Conservation (phyloP, 2,329 filamentous ascomycete genomes). For the Aspergillus calidoustus region DNA sequence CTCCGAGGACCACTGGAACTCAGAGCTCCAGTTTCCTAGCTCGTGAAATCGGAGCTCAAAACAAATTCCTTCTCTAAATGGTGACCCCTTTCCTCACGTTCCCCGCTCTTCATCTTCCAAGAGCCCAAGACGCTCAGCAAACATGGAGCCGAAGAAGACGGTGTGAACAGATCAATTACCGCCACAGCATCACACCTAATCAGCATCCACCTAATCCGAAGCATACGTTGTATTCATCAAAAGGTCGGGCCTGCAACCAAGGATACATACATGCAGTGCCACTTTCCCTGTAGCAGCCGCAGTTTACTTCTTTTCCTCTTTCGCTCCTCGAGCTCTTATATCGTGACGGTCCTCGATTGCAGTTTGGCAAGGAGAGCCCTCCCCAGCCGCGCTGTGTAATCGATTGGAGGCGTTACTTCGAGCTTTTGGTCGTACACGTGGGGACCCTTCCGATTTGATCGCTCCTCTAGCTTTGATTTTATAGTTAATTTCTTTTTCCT, state of each 20-base stretch:
- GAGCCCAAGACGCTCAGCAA: conserved; percentile 1
- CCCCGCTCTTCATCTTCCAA: conserved; percentile 6
- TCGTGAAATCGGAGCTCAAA: not conserved
- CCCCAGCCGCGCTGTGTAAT: conserved; percentile 12
- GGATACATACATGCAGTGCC: not conserved
- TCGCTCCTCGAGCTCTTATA: conserved; percentile 3
- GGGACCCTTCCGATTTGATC: conserved; percentile 13
- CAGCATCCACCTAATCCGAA: conserved; percentile 11
- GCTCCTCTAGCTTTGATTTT: not conserved
- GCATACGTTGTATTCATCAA: conserved; percentile 2
- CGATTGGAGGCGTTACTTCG: conserved; percentile 1
- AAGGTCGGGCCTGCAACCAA: not conserved
- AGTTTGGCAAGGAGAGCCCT: conserved; percentile 21
- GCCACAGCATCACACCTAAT: conserved; percentile 4
- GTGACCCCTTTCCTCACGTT: conserved; percentile 11
- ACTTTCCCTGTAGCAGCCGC: not conserved
- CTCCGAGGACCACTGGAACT: not conserved
- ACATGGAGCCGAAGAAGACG: conserved; percentile 5
- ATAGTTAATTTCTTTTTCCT: conserved; percentile 20
- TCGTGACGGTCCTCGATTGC: conserved; percentile 20
- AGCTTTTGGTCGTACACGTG: conserved; percentile 11
- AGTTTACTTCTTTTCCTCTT: not conserved
- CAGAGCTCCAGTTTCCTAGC: not conserved
- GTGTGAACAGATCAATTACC: not conserved
- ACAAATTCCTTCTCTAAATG: conserved; percentile 8